phyloP scores from a whole-genome alignment of 2,329 filamentous ascomycete species.

The Fusarium sp. region DNA sequence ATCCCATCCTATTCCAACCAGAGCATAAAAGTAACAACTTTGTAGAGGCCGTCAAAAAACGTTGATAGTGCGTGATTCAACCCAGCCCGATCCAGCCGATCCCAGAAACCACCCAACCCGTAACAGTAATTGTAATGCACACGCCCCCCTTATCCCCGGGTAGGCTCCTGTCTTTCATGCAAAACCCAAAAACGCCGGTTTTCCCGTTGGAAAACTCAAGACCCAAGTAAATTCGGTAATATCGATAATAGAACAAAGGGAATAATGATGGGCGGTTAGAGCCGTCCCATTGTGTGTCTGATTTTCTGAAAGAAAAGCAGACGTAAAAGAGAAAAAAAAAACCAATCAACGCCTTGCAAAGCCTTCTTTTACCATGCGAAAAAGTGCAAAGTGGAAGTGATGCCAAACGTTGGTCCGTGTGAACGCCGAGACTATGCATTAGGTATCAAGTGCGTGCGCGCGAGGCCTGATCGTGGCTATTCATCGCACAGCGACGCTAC shows the following conservation, averaged over 20 bases:
- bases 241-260: slow-evolving; percentile 32
- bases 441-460: slow-evolving; percentile 13
- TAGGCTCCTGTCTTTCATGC: slow-evolving; percentile 27
- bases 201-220: slow-evolving; percentile 1
- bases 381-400: slow-evolving; percentile 30
- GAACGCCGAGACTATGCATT: slow-evolving; percentile 39
- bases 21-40: slow-evolving; percentile 26
- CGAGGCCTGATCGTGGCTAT: slow-evolving; percentile 6
- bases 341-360: slow-evolving; percentile 38
- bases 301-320: slow-evolving; percentile 25
- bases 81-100: neutral
- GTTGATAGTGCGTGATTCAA: slow-evolving; percentile 24
- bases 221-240: neutral
- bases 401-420: slow-evolving; percentile 41
- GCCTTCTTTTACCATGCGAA: slow-evolving; percentile 36
- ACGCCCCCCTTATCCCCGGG: slow-evolving; percentile 28
- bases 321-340: slow-evolving; percentile 13
- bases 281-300: slow-evolving; percentile 38
- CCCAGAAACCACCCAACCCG: slow-evolving; percentile 9
- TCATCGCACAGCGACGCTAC: slow-evolving; percentile 56
- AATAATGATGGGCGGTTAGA: slow-evolving; percentile 26
- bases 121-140: slow-evolving; percentile 33
- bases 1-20: slow-evolving; percentile 28
- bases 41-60: slow-evolving; percentile 36
- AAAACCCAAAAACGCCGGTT: slow-evolving; percentile 31